Evolutionary conservation across 2,329 filamentous ascomycete genomes (phyloP).

Genomic region (Podosphaera fusca): DNA sequence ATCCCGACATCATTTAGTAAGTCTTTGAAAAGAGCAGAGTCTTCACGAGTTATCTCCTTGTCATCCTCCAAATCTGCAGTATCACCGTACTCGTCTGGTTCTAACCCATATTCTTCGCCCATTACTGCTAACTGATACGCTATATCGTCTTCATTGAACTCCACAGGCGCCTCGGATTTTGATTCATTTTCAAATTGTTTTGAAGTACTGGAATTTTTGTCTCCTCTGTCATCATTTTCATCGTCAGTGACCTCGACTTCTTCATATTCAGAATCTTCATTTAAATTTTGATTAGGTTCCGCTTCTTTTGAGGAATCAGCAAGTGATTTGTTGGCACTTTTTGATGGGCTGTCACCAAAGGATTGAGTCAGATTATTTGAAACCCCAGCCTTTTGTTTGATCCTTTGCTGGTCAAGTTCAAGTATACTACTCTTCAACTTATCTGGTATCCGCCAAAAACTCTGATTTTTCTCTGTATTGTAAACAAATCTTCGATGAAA

Average conservation of each 20-base stretch:
- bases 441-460: constrained; percentile 85
- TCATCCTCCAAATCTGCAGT: constrained; percentile 37
- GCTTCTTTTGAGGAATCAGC: neutral
- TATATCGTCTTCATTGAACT: constrained; percentile 88
- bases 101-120: constrained; percentile 63
- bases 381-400: constrained; percentile 29
- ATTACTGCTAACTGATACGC: constrained; percentile 77
- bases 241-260: constrained; percentile 21
- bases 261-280: constrained; percentile 52
- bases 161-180: constrained; percentile 27
- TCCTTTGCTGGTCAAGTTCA: constrained; percentile 48
- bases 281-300: constrained; percentile 18
- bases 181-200: constrained; percentile 27
- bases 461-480: constrained; percentile 66
- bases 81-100: constrained; percentile 54
- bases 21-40: constrained; percentile 62
- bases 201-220: constrained; percentile 15
- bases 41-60: constrained; percentile 50
- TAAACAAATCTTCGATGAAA: constrained; percentile 75
- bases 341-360: constrained; percentile 5
- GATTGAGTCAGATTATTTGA: constrained; percentile 2
- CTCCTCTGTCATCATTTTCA: constrained; percentile 23
- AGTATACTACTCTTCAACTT: constrained; percentile 61
- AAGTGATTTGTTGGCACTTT: constrained; percentile 1
- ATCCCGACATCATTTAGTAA: constrained; percentile 62